Evolutionary conservation across 108 stramenopile genomes (phyloP).

Genomic region (Cyclotella kingstonii): DNA sequence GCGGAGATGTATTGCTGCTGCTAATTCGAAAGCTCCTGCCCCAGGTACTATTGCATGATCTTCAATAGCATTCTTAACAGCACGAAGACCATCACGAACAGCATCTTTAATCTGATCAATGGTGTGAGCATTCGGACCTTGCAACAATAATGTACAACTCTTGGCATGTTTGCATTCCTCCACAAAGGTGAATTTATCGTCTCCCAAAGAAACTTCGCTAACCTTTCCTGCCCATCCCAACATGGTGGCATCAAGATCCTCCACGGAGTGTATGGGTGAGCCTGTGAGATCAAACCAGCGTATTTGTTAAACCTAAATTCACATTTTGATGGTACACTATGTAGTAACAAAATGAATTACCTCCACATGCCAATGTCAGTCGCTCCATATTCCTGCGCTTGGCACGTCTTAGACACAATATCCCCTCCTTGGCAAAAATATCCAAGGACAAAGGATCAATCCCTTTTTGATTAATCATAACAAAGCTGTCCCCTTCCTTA

Average conservation of each 20-base stretch:
- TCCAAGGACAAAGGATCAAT: constrained; percentile 97
- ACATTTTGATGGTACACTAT: no score
- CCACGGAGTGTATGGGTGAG: constrained; percentile 88
- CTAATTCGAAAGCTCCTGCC: constrained; percentile 96
- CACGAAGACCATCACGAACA: constrained; percentile 95
- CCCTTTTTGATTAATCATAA: constrained; percentile 99
- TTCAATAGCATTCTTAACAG: constrained; percentile 96
- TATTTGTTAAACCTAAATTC: no score
- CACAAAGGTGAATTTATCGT: constrained; percentile 99
- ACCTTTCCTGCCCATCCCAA: constrained; percentile 95
- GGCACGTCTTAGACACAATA: constrained; percentile 94
- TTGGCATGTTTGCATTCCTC: constrained; percentile 92
- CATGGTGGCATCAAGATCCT: constrained; percentile 88
- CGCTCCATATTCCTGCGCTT: constrained; percentile 99
- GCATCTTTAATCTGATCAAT: constrained; percentile 99
- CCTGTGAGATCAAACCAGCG: no score
- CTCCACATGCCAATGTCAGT: constrained; percentile 97
- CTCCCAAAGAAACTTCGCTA: constrained; percentile 93
- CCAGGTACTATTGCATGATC: constrained; percentile 95
- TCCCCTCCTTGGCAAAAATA: constrained; percentile 99
- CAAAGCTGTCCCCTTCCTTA: constrained; percentile 91
- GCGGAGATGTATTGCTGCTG: constrained; percentile 73
- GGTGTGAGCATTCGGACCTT: constrained; percentile 97
- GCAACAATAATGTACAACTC: constrained; percentile 93
- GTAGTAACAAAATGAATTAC: no score